These are phyloP conservation scores for Arthrobotrys sinensis DNA, from an alignment of 2,329 filamentous ascomycete species.

Conservation along the genomic window DNA sequence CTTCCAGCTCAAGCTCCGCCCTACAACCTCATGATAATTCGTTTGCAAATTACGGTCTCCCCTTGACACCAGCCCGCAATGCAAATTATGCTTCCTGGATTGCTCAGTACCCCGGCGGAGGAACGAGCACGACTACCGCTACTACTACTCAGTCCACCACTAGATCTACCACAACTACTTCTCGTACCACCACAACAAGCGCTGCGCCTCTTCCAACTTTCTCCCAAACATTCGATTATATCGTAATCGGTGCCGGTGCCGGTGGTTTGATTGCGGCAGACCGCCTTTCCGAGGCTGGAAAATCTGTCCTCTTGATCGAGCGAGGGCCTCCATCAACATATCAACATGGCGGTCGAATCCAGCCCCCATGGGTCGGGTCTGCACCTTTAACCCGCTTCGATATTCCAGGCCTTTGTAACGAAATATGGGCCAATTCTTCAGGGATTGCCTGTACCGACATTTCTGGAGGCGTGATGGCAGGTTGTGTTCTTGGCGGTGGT, in stretches of 20 bases:
- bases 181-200: slow-evolving; percentile 67
- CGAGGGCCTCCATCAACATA: slow-evolving; percentile 73
- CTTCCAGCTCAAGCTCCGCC: slow-evolving; percentile 65
- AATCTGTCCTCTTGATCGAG: slow-evolving; percentile 70
- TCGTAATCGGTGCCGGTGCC: slow-evolving; percentile 76
- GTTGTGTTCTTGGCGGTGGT: slow-evolving; percentile 79
- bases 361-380: slow-evolving; percentile 75
- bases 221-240: slow-evolving; percentile 73
- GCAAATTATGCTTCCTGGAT: slow-evolving; percentile 68
- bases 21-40: slow-evolving; percentile 68
- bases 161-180: slow-evolving; percentile 65
- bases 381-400: slow-evolving; percentile 79
- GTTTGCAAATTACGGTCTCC: slow-evolving; percentile 72
- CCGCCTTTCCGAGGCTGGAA: slow-evolving; percentile 71
- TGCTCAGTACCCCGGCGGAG: slow-evolving; percentile 62
- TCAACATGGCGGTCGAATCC: slow-evolving; percentile 75
- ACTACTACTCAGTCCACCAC: slow-evolving; percentile 64
- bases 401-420: slow-evolving; percentile 79
- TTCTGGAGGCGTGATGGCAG: slow-evolving; percentile 77
- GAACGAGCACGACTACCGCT: slow-evolving; percentile 62
- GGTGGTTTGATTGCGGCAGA: slow-evolving; percentile 74
- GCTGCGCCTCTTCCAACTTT: slow-evolving; percentile 65
- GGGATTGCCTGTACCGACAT: slow-evolving; percentile 79
- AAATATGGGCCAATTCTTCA: slow-evolving; percentile 77
- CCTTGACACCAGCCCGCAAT: slow-evolving; percentile 67